phyloP scores from a whole-genome alignment of 2,329 filamentous ascomycete genomes.

The Thyridium curvatum region DNA sequence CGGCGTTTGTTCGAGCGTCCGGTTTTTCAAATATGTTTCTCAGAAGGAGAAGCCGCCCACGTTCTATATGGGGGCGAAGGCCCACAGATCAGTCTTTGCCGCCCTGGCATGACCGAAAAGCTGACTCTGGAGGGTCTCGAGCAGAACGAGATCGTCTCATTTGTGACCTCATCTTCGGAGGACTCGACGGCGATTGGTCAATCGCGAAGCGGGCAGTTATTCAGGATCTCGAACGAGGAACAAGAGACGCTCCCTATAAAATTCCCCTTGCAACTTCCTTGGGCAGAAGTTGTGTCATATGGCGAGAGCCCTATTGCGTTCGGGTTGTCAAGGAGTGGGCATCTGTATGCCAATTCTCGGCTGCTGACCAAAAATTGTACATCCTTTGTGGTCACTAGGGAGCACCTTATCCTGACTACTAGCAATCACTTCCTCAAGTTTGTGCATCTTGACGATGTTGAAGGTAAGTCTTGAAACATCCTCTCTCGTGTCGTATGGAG shows the following conservation, averaged over 20 bases:
- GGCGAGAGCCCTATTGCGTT: constrained; percentile 37
- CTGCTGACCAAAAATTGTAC: constrained; percentile 82
- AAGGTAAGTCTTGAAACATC: constrained; percentile 42
- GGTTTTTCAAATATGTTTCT: constrained; percentile 25
- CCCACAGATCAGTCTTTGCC: too few relatives aligned
- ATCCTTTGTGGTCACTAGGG: constrained; percentile 75
- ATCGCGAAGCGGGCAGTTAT: constrained; percentile 37
- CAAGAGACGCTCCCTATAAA: constrained; percentile 26
- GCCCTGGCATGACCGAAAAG: too few relatives aligned
- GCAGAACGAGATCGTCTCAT: constrained; percentile 2
- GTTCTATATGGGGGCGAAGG: too few relatives aligned
- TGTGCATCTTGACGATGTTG: constrained; percentile 65
- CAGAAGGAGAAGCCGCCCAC: constrained; percentile 3
- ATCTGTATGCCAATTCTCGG: constrained; percentile 70
- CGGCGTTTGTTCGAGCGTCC: constrained; percentile 18
- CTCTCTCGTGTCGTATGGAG: not conserved
- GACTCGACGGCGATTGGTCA: constrained; percentile 31
- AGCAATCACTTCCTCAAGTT: constrained; percentile 92
- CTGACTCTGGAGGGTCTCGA: too few relatives aligned
- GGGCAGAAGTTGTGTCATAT: constrained; percentile 40
- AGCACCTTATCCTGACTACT: constrained; percentile 87
- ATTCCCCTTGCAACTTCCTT: constrained; percentile 43
- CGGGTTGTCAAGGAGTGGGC: constrained; percentile 69
- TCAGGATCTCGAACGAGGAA: constrained; percentile 24
- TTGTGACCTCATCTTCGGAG: constrained; percentile 9